These are phyloP conservation scores for Biscogniauxia marginata DNA, from an alignment of 2,329 filamentous ascomycete species.

Conservation along the genomic window DNA sequence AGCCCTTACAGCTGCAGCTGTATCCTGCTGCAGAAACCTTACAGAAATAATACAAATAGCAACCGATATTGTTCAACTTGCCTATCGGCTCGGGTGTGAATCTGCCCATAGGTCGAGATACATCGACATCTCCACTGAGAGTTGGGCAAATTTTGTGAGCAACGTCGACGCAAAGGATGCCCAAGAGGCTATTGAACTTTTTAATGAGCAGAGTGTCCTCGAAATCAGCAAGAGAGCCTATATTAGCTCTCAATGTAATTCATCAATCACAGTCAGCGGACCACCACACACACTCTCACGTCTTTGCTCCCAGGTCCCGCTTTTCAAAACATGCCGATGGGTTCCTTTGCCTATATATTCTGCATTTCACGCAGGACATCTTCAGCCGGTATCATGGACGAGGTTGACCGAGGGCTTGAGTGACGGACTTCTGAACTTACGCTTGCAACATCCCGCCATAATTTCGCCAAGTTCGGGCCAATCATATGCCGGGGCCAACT, in stretches of 20 bases:
- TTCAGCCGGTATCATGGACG: neutral
- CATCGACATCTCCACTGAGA: neutral
- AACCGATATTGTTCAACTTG: constrained; percentile 2
- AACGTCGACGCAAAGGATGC: neutral
- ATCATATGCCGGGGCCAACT: neutral
- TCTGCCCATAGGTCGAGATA: neutral
- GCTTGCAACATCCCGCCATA: neutral
- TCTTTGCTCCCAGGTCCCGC: neutral
- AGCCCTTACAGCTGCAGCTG: constrained; percentile 1
- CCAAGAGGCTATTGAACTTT: neutral
- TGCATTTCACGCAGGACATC: constrained; percentile 4
- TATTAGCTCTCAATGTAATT: neutral
- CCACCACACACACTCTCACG: neutral
- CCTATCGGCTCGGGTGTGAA: constrained; percentile 6
- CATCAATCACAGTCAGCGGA: constrained; percentile 4
- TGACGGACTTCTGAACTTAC: neutral
- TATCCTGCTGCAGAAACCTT: constrained; percentile 6
- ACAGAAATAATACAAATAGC: constrained; percentile 7
- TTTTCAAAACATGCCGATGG: neutral
- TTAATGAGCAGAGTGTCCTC: neutral
- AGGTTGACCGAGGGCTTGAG: neutral
- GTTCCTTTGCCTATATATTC: neutral
- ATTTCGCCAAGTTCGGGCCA: constrained; percentile 3
- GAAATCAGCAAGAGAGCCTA: constrained; percentile 1
- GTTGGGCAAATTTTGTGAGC: constrained; percentile 3